Evolutionary conservation across 148 eudicot genomes (phyloP).

Genomic region (Vaccinium corymbosum): DNA sequence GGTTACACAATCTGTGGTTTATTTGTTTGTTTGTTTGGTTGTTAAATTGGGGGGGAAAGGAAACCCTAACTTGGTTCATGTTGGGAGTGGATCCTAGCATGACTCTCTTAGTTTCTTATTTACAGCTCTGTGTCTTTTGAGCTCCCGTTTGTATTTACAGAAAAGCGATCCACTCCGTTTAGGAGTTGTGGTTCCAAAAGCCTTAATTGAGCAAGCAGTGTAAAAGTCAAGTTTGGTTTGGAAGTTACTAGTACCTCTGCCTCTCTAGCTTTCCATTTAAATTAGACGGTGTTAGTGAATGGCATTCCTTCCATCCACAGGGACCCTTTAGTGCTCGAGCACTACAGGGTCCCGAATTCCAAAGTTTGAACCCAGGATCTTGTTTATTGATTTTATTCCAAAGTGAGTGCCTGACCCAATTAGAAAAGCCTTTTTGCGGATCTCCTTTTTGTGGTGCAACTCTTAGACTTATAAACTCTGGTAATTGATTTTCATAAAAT

Average conservation of each 20-base stretch:
- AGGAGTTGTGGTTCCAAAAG: neutral
- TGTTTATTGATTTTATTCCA: neutral
- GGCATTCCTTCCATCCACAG: neutral
- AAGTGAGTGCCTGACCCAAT: neutral
- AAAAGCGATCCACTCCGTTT: neutral
- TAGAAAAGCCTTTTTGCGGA: neutral
- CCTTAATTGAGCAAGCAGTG: neutral
- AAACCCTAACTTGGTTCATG: slow-evolving; percentile 26
- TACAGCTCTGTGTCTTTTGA: neutral
- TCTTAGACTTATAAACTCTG: neutral
- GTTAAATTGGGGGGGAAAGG: slow-evolving; percentile 23
- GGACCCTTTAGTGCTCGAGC: neutral
- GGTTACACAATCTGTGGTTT: neutral
- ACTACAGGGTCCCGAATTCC: neutral
- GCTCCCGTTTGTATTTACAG: neutral
- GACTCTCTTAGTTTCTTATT: neutral
- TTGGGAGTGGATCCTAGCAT: slow-evolving; percentile 31
- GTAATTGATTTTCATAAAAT: neutral
- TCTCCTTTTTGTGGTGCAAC: neutral
- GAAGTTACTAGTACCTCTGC: neutral
- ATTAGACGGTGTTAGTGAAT: neutral
- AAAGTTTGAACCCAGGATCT: neutral
- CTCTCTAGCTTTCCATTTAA: neutral
- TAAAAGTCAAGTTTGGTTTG: neutral
- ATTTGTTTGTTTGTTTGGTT: slow-evolving; percentile 17